Evolutionary conservation across 2,329 filamentous ascomycete genomes (phyloP).

Genomic region (Amauroascus verrucosus): DNA sequence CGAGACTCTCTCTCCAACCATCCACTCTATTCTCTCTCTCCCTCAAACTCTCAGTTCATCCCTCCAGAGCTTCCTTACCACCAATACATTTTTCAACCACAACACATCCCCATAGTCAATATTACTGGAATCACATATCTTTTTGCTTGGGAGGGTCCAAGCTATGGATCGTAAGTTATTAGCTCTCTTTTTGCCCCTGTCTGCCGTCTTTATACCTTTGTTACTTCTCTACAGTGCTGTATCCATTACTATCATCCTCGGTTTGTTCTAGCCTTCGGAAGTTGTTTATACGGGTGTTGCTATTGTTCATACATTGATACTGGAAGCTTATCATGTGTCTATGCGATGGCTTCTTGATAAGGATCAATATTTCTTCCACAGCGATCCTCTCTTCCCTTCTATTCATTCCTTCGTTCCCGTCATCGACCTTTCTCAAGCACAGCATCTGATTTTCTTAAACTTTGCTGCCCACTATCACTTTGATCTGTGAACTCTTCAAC

Average conservation of each 20-base stretch:
- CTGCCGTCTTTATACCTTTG: slow-evolving; percentile 10
- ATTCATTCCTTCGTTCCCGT: slow-evolving; percentile 8
- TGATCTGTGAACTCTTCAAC: slow-evolving; percentile 21
- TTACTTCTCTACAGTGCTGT: background rate
- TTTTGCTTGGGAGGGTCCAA: slow-evolving; percentile 39
- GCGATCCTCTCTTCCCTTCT: background rate
- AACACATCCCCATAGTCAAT: background rate
- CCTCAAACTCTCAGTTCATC: slow-evolving; percentile 22
- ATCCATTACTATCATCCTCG: slow-evolving; percentile 5
- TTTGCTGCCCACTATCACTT: slow-evolving; percentile 20
- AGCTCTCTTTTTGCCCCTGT: slow-evolving; percentile 21
- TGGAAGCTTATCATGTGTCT: background rate
- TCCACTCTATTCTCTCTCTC: slow-evolving; percentile 13
- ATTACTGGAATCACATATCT: slow-evolving; percentile 21
- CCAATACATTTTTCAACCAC: slow-evolving; percentile 17
- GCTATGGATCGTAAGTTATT: slow-evolving; percentile 51
- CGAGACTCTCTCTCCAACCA: slow-evolving; percentile 10
- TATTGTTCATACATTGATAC: background rate
- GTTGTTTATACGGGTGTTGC: background rate
- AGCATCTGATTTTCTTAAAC: slow-evolving; percentile 33
- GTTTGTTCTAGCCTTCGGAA: background rate
- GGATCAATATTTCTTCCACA: background rate
- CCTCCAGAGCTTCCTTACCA: slow-evolving; percentile 19
- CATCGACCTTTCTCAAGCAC: slow-evolving; percentile 27
- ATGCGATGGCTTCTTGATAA: background rate